Evolutionary conservation across 2,329 filamentous ascomycete genomes (phyloP).

Genomic region (Ophiostoma ulmi): DNA sequence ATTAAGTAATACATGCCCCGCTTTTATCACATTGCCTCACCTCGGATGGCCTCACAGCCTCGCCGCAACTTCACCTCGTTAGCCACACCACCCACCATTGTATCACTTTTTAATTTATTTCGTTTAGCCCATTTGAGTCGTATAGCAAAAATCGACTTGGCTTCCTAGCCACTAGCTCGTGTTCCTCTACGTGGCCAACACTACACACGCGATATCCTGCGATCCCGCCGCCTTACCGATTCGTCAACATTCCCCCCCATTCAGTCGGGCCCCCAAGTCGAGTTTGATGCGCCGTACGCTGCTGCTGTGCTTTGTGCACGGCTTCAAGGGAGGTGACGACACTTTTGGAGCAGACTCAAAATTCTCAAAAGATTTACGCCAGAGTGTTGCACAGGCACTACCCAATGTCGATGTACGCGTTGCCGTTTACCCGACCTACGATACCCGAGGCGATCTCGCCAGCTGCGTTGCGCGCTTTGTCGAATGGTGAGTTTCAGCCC

Average conservation of each 20-base stretch:
- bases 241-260: not conserved
- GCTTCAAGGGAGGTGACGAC: constrained; percentile 79
- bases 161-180: not conserved
- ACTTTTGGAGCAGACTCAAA: constrained; percentile 63
- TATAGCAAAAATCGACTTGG: not conserved
- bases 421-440: constrained; percentile 73
- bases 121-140: not conserved
- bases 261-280: not conserved
- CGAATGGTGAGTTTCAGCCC: constrained; percentile 55
- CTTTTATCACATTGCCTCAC: constrained; percentile 9
- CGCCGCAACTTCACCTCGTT: not conserved
- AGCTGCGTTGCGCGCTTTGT: constrained; percentile 68
- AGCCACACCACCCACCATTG: not conserved
- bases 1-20: not conserved
- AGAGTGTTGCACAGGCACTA: constrained; percentile 58
- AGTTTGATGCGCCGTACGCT: constrained; percentile 66
- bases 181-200: not conserved
- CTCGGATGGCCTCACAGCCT: not conserved
- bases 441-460: constrained; percentile 71
- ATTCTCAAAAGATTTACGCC: constrained; percentile 68
- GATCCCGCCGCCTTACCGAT: not conserved
- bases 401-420: constrained; percentile 63
- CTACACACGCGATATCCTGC: not conserved
- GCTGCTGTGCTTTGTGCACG: constrained; percentile 78
- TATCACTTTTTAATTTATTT: not conserved